A percentile compares a stretch with the other conserved stretches of the same genome.
Conservation (phyloP, 1,139 yeast genomes). For the Groenewaldozyma auringiensis region DNA sequence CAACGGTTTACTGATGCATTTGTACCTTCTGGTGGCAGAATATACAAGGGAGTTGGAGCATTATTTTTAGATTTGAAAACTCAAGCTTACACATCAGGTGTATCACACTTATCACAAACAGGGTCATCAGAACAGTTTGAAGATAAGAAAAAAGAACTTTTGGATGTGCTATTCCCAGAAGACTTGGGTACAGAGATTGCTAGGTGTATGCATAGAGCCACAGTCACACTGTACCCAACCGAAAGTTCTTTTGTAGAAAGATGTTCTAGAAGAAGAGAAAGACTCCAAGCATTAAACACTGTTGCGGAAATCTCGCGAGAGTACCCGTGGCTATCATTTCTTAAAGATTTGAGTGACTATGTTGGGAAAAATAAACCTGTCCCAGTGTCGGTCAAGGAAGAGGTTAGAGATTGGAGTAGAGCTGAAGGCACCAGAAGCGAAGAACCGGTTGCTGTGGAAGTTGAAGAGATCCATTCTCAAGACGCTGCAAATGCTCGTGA, state of each 20-base stretch:
- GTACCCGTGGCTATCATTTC: constrained; percentile 68
- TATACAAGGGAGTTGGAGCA: constrained; percentile 73
- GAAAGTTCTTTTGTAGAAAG: constrained; percentile 65
- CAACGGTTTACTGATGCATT: constrained; percentile 79
- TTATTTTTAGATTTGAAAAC: constrained; percentile 82
- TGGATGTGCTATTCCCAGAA: constrained; percentile 60
- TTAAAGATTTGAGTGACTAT: constrained; percentile 69
- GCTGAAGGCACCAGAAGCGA: neutral
- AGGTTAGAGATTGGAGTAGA: neutral
- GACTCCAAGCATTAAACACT: constrained; percentile 42
- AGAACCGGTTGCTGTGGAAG: too few species aligned
- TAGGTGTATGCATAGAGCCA: constrained; percentile 16
- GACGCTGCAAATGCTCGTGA: neutral
- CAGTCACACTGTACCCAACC: constrained; percentile 46
- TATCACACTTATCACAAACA: constrained; percentile 55
- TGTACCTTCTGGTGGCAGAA: constrained; percentile 42
- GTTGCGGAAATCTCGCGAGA: constrained; percentile 47
- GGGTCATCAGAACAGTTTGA: neutral
- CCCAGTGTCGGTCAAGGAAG: neutral
- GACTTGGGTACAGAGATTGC: constrained; percentile 43
- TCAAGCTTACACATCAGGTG: constrained; percentile 86
- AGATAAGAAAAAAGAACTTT: constrained; percentile 55
- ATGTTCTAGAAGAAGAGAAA: constrained; percentile 61
- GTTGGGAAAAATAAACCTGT: constrained; percentile 35
- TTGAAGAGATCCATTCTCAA: neutral